phyloP scores from a whole-genome alignment of 1,284 basidiomycete species.

The Wolfiporia cocos region DNA sequence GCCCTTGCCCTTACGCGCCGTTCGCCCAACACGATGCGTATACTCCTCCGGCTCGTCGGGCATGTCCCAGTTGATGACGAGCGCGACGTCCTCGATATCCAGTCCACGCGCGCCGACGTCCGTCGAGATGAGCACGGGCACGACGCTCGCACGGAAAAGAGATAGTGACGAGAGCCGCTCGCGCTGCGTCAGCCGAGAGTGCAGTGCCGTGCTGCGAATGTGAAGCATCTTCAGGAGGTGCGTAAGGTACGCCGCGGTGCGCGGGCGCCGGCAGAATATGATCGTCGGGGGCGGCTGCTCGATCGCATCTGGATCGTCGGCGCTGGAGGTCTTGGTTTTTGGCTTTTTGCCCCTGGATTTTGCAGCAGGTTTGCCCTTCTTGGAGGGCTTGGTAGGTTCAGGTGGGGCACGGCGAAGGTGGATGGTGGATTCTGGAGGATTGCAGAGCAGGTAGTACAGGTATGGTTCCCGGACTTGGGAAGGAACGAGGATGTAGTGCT shows the following conservation, averaged over 20 bases:
- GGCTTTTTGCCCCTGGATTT: constrained; percentile 2
- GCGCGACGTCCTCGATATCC: constrained; percentile 92
- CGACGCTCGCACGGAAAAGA: constrained; percentile 83
- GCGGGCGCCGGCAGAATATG: constrained; percentile 87
- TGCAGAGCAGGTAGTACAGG: constrained; percentile 84
- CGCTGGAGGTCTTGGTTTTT: constrained; percentile 15
- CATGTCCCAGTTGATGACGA: constrained; percentile 97
- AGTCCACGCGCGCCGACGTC: constrained; percentile 93
- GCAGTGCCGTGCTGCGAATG: constrained; percentile 85
- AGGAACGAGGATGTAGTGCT: constrained; percentile 90
- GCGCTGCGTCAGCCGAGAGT: constrained; percentile 90
- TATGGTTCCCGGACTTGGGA: constrained; percentile 94
- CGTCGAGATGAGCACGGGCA: constrained; percentile 91
- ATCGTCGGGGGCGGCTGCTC: constrained; percentile 86
- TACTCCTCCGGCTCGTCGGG: constrained; percentile 75
- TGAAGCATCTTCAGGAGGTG: constrained; percentile 71
- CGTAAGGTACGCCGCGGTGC: constrained; percentile 89
- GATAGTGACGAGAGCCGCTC: constrained; percentile 81
- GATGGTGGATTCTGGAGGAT: constrained; percentile 78
- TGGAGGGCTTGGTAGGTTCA: constrained; percentile 32
- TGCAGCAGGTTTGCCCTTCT: constrained; percentile 22
- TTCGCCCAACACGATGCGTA: constrained; percentile 82
- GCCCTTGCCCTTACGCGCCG: constrained; percentile 87
- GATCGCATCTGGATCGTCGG: constrained; percentile 40
- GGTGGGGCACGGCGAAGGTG: constrained; percentile 61